Evolutionary conservation across 306 rosid genomes (phyloP).

Genomic region (Acacia confusa): DNA sequence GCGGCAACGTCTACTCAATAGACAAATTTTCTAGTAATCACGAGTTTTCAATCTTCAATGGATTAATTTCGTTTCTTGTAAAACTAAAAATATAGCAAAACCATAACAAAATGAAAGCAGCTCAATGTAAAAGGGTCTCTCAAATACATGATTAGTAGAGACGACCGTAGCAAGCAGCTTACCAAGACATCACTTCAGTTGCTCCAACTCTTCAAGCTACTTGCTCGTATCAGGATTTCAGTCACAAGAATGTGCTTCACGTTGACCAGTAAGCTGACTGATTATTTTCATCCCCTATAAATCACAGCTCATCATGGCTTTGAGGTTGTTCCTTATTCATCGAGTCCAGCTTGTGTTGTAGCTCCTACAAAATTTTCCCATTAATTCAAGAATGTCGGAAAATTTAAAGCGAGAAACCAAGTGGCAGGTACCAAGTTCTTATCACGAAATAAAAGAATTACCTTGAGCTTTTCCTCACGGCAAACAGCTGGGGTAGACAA

Average conservation of each 20-base stretch:
- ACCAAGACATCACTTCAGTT: slow-evolving; percentile 29
- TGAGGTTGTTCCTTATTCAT: slow-evolving; percentile 70
- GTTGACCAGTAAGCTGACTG: slow-evolving; percentile 34
- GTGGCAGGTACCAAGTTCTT: background rate
- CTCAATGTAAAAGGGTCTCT: background rate
- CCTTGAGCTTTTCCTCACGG: slow-evolving; percentile 84
- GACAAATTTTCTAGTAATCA: background rate
- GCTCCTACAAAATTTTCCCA: slow-evolving; percentile 59
- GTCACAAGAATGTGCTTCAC: slow-evolving; percentile 22
- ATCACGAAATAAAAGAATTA: slow-evolving; percentile 32
- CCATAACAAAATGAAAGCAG: background rate
- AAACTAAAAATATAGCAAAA: background rate
- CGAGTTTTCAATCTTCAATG: background rate
- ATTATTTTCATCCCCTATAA: background rate
- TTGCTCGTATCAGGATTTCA: slow-evolving; percentile 24
- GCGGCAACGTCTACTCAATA: background rate
- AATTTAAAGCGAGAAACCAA: background rate
- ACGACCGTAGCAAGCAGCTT: slow-evolving; percentile 28
- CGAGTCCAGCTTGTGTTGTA: slow-evolving; percentile 68
- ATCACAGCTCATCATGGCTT: slow-evolving; percentile 79
- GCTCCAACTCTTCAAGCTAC: slow-evolving; percentile 35
- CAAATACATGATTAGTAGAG: background rate
- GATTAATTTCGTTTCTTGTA: background rate
- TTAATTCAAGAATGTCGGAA: slow-evolving; percentile 27
- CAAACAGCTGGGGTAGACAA: slow-evolving; percentile 84